Base-by-base conservation (phyloP, 1,139 yeast genomes). In the Taphrina flavorubra region DNA sequence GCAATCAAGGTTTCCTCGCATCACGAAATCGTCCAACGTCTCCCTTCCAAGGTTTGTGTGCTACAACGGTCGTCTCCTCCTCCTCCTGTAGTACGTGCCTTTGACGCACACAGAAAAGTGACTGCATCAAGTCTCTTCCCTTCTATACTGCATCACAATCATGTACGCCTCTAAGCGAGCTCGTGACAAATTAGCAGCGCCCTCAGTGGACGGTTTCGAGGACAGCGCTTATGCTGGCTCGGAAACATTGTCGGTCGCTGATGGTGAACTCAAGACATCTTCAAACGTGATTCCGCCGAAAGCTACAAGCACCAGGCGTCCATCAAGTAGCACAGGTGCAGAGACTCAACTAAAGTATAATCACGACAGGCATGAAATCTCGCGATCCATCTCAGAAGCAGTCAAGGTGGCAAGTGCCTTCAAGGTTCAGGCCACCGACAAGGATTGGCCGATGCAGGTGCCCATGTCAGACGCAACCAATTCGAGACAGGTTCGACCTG, bases 391-490 rank as follows among this genome's bases (percentile, higher is more conserved):
- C 11, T n/a, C 51, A 46, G 61, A 63, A 37, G 67, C 67, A 6
- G 25, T 46, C 20, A 44, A 42, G 14, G 61, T 63, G 31, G 67
- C 67, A 25, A 31, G 44, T 11, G 58, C 47, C 25, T 46, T 63
- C 46, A 53, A 46, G 46, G 44, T 34, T 6, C 61, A 47, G 55
- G 60, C 67, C n/a, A 63, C 67, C 36, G 44, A 55, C 42, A 20
- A 47, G 18, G 67, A 57, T 14, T 63, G 67, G 67, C 67, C 67
- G 25, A 63, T 63, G 67, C 67, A 46, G 42, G 61, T 63, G 10
- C 67, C 67, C 10, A 34, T 55, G 31, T 25, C 34, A 20, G 47
- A 49, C 14, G 34, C 51, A 18, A 39, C 10, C 2, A 8, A 10
- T 8, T 25, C 31, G 31, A 60, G 36, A n/a, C 40, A 51, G 8